Base-by-base conservation (phyloP, 495 filamentous ascomycete species). In the Penicillium simplicissimum region DNA sequence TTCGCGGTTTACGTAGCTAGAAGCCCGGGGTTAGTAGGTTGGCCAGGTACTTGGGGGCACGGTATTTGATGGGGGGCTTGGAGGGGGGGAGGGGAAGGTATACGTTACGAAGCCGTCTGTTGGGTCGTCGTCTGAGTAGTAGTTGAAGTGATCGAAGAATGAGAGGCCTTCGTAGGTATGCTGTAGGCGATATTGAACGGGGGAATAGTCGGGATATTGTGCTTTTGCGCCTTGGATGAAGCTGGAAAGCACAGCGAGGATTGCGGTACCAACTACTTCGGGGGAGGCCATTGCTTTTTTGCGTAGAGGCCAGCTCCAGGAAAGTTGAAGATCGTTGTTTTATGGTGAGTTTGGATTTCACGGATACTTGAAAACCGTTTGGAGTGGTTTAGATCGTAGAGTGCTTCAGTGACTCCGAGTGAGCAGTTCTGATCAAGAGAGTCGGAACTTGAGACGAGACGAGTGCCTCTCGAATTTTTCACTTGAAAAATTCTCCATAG, bases 141-240 rank as follows among this genome's bases (percentile, higher is more conserved):
- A 86, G 47, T 80, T 67, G 59, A 86, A 85, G 23, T 77, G 69
- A 21, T 84, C 75, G 54, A 84, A 83, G 64, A 86, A 85, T 3
- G 65, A 62, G 0, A 67, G 54, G 1, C 82, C 83, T 4, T 70
- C 63, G 61, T 85, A 86, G 13, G 72, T 79, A 59, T 87, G 82
- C 8, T 76, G 68, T n/a, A 87, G 61, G 14, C 57, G 70, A 63
- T 87, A 87, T 23, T 71, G 66, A 28, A 87, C 55, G 13, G 71
- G 65, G 23, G 61, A 70, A 59, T 87, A 87, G 52, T 85, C 68
- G 2, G 85, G 85, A 66, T 87, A 13, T 23, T 53, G 28, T 19
- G 51, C 51, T 53, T 49, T 49, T 3, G 25, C 45, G 14, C 11
- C 23, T n/a, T 28, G 23, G 45, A n/a, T 31, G 14, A 49, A 28